These are phyloP conservation scores for Megacollybia platyphylla DNA, from an alignment of 1,284 basidiomycete genomes.

Conservation along the genomic window DNA sequence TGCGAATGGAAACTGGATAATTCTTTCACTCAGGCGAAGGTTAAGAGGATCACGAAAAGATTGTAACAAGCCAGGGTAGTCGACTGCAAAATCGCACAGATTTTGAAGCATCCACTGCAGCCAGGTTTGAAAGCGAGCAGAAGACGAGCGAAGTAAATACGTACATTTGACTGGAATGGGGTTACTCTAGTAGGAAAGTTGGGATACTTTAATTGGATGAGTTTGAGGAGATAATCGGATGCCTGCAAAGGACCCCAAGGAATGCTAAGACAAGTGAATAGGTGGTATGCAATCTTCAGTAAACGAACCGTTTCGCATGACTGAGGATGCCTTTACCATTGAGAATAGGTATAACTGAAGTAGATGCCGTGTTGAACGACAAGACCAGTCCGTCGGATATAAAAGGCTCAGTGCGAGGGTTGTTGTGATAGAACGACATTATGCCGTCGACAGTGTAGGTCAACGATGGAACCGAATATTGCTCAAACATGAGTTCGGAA, in stretches of 20 bases:
- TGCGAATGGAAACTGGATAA: slow-evolving; percentile 80
- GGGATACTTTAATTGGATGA: slow-evolving; percentile 93
- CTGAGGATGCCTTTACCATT: slow-evolving; percentile 71
- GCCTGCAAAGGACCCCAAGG: slow-evolving; percentile 90
- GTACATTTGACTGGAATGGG: slow-evolving; percentile 39
- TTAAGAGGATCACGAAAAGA: slow-evolving; percentile 49
- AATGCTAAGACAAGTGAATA: slow-evolving; percentile 39
- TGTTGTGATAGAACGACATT: slow-evolving; percentile 84
- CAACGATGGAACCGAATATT: slow-evolving; percentile 80
- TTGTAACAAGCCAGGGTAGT: slow-evolving; percentile 65
- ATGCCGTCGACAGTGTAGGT: slow-evolving; percentile 86
- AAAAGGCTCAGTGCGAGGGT: slow-evolving; percentile 28
- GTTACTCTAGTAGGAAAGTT: slow-evolving; percentile 65
- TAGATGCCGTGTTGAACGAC: slow-evolving; percentile 78
- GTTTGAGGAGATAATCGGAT: slow-evolving; percentile 83
- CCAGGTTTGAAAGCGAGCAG: slow-evolving; percentile 1
- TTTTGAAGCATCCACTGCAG: slow-evolving; percentile 80
- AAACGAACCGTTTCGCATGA: slow-evolving; percentile 67
- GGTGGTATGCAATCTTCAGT: too few relatives aligned
- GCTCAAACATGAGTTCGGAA: slow-evolving; percentile 94
- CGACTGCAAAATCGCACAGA: slow-evolving; percentile 75
- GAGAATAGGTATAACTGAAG: slow-evolving; percentile 79
- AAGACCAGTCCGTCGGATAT: slow-evolving; percentile 66
- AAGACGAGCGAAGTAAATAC: slow-evolving; percentile 8
- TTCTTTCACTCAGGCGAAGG: slow-evolving; percentile 55